Base-by-base conservation (phyloP, 805 yeast species). In the Pichia occidentalis region DNA sequence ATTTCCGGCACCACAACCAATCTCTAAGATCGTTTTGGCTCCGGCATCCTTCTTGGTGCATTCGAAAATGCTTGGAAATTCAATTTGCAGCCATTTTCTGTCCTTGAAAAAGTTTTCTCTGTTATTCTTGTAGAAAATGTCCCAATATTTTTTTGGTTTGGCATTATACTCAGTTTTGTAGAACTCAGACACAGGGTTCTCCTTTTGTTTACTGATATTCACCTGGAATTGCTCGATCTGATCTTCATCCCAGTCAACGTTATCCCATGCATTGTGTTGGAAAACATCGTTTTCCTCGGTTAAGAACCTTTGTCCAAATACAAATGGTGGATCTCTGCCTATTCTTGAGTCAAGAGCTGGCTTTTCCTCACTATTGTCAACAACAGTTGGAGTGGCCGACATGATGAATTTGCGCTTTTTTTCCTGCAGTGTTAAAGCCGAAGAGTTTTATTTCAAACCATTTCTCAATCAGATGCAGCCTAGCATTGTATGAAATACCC, bases 1-100 rank as follows among this genome's bases (percentile, higher is more conserved):
- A 59, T 92, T 92, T 9, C 98, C 98, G 5, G 96, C 97, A 40
- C 98, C 98, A 63, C 98, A 92, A 3, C 98, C 98, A 32, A 92
- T 81, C 60, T 92, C 98, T 39, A 92, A 69, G 24, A 92, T 80
- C 3, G 80, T 76, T 17, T 71, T 70, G 4, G 80, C 74, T n/a
- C 86, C 82, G 6, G 80, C 69, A 47, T 79, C 82, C 18, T 73
- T 71, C 45, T 76, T 75, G 4, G 95, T 85, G 5, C 85, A 82
- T 44, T 79, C 80, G 54, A 82, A 90, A 24, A 92, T 61, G 11
- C 75, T 64, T 1, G 98, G 98, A 47, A 92, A 92, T 63, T 92
- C 98, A 33, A 90, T 81, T 56, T 85, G 86, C 43, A 92, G 68
- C 98, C 98, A 92, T 54, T 85, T 88, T 50, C 98, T 71, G 60